phyloP scores from a whole-genome alignment of 1,284 basidiomycete genomes.

The Leccinum pachyderme region DNA sequence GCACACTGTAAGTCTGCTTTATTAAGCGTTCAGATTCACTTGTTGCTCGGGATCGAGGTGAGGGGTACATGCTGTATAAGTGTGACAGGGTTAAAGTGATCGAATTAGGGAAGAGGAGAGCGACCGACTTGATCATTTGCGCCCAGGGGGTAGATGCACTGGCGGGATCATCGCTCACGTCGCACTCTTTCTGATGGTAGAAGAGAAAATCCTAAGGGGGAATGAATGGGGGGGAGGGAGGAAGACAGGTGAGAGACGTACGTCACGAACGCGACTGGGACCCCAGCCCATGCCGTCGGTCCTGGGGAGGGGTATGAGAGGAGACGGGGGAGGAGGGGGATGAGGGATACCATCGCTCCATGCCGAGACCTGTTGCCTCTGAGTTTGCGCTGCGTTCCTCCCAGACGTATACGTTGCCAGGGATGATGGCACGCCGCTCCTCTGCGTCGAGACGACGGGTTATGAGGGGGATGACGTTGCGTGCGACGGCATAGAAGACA shows the following conservation, averaged over 20 bases:
- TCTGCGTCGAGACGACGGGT: constrained; percentile 77
- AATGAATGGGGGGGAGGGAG: constrained; percentile 10
- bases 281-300: neutral
- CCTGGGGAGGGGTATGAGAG: neutral
- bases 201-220: constrained; percentile 68
- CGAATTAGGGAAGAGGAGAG: constrained; percentile 11
- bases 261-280: constrained; percentile 64
- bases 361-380: constrained; percentile 74
- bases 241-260: constrained; percentile 34
- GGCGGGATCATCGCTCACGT: constrained; percentile 57
- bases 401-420: constrained; percentile 83
- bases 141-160: constrained; percentile 73
- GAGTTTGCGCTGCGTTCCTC: constrained; percentile 77
- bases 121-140: constrained; percentile 60
- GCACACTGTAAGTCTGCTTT: constrained; percentile 82
- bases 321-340: neutral
- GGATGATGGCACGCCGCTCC: constrained; percentile 57
- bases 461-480: constrained; percentile 66
- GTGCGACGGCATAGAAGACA: constrained; percentile 74
- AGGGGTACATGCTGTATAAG: constrained; percentile 34
- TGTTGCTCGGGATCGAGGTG: constrained; percentile 37
- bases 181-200: constrained; percentile 77
- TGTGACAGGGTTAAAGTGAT: constrained; percentile 21
- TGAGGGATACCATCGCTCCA: constrained; percentile 69
- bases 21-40: constrained; percentile 61